Evolutionary conservation across 106 monocot species (phyloP), one percentile per base, ranked within the genome.

Genomic region (Gastrodia elata): DNA sequence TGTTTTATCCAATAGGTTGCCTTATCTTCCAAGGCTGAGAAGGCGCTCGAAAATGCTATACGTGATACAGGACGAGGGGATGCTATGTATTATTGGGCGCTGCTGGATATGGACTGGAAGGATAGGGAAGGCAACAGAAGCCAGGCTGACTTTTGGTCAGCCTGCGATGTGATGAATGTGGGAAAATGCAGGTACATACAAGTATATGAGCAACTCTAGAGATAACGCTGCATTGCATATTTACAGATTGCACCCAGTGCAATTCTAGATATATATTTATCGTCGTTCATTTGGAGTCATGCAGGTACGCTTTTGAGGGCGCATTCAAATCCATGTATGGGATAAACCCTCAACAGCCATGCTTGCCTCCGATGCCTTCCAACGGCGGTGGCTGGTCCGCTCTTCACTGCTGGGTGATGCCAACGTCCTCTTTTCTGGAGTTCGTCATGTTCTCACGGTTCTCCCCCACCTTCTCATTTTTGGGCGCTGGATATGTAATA

Each of bases 361-460:
- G 83, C 69, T 78, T 97, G 73, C 96, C 92, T 2, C 92, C 92
- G 44, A 92, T 97, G 96, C 92, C 92, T 56, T 48, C 35, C 69
- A 77, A 84, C 82, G 90, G 84, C 64, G 77, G 59, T 61, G 41
- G 80, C 22, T 97, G 96, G 92, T 92, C 92, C 80, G 16, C 77
- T 52, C 96, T 97, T 40, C 88, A 97, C 74, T 88, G 96, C 67
- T 97, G 96, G 96, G 88, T 93, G 73, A 92, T 97, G 92, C 92
- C 96, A 44, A 97, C 96, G 38, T 82, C 88, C 46, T 90, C 96
- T 18, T 97, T 92, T 65, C 78, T 97, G 39, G 86, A 97, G 70
- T 97, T 92, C 39, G 61, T 97, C 2, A 92, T 97, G 89, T 97
- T 97, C 70, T 90, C 96, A 33, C 84, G 92, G 96, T 97, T 15